These are phyloP conservation scores for Pichia nakasei DNA, from an alignment of 805 yeast genomes.

Conservation along the genomic window DNA sequence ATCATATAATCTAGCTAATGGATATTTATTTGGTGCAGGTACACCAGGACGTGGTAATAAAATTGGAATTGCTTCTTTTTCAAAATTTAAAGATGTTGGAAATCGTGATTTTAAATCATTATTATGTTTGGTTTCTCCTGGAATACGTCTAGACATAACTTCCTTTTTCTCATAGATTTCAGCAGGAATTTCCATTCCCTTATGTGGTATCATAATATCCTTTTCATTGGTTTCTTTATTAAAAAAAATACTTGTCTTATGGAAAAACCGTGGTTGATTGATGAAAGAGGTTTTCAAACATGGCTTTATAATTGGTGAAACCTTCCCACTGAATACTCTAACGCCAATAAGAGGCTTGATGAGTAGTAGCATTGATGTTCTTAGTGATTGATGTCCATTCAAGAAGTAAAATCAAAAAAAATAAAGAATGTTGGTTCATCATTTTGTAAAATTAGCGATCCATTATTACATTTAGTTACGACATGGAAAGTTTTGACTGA, in stretches of 20 bases:
- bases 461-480: too few species aligned
- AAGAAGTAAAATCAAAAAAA: too few species aligned
- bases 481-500: neutral
- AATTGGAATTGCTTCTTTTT: conserved; percentile 55
- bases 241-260: neutral
- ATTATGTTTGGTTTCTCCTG: conserved; percentile 40
- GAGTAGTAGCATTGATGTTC: neutral
- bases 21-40: conserved; percentile 57
- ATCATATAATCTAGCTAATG: conserved; percentile 54
- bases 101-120: conserved; percentile 49
- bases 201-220: conserved; percentile 4
- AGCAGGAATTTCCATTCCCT: conserved; percentile 10
- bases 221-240: neutral
- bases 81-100: conserved; percentile 54
- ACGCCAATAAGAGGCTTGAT: neutral
- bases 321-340: too few species aligned
- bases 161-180: conserved; percentile 20
- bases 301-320: neutral
- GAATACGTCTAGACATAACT: conserved; percentile 38
- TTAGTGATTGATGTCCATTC: too few species aligned
- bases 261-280: neutral
- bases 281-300: neutral
- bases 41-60: conserved; percentile 69
- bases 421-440: too few species aligned
- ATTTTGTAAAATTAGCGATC: too few species aligned